Percentiles rank a stretch among this genome's conserved stretches.
Conservation (phyloP, 768 basidiomycete genomes). For the Mycena venus region DNA sequence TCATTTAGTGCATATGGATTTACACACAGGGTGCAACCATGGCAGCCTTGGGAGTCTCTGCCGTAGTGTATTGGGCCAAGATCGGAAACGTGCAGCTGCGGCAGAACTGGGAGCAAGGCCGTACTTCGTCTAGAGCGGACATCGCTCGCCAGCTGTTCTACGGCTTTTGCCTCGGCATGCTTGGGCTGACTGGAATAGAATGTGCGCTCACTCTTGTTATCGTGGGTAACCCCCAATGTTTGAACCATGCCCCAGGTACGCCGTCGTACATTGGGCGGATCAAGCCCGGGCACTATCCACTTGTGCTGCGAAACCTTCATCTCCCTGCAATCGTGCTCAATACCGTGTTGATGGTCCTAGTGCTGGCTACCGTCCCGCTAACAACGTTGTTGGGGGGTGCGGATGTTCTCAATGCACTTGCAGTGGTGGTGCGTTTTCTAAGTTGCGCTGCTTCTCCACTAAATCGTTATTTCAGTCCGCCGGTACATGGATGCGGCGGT, state of each 20-base stretch:
- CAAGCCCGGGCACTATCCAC: conserved; percentile 65
- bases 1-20: no score
- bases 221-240: no score
- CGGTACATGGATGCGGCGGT: conserved; percentile 71
- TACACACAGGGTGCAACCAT: no score
- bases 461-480: conserved; percentile 54
- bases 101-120: no score
- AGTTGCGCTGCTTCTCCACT: background rate
- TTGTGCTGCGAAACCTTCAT: conserved; percentile 78
- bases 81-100: no score
- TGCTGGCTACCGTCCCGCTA: conserved; percentile 72
- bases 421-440: conserved; percentile 54
- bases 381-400: conserved; percentile 60
- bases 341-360: conserved; percentile 67
- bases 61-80: no score
- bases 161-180: no score
- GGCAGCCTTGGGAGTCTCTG: no score
- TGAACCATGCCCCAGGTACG: conserved; percentile 52
- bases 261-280: conserved; percentile 78
- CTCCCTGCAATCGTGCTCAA: conserved; percentile 69
- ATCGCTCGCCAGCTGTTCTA: no score
- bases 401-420: conserved; percentile 75
- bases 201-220: no score
- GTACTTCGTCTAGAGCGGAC: no score
- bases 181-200: no score